These are phyloP conservation scores for Huntiella savannae DNA, from an alignment of 2,329 filamentous ascomycete species.

Conservation along the genomic window DNA sequence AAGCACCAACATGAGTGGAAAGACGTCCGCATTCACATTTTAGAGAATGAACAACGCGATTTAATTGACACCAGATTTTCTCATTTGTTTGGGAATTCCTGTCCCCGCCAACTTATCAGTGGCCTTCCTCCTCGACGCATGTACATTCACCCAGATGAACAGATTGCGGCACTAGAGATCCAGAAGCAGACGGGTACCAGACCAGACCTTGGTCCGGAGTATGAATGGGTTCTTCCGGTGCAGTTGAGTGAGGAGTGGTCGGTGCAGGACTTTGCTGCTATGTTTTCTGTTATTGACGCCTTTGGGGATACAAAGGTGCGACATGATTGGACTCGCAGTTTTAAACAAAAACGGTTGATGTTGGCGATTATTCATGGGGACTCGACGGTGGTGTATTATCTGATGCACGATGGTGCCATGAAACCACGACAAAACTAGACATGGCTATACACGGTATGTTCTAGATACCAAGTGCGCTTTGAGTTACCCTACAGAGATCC, in stretches of 20 bases:
- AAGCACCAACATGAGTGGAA: slow-evolving; percentile 61
- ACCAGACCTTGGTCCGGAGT: slow-evolving; percentile 32
- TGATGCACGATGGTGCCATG: slow-evolving; percentile 71
- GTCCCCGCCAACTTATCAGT: slow-evolving; percentile 41
- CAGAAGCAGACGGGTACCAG: slow-evolving; percentile 29
- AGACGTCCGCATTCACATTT: slow-evolving; percentile 33
- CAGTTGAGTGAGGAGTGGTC: slow-evolving; percentile 57
- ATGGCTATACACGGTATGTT: too few species aligned
- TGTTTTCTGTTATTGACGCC: slow-evolving; percentile 44
- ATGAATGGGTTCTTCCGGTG: slow-evolving; percentile 61
- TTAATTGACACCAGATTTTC: slow-evolving; percentile 4
- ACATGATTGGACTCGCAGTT: slow-evolving; percentile 23
- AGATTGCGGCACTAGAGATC: slow-evolving; percentile 49
- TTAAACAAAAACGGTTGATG: slow-evolving; percentile 47
- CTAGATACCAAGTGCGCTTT: background rate
- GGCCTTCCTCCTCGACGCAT: slow-evolving; percentile 54
- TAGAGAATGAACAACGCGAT: slow-evolving; percentile 12
- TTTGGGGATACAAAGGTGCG: slow-evolving; percentile 14
- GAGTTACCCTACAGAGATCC: background rate
- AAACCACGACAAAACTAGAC: slow-evolving; percentile 63
- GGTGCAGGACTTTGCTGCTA: slow-evolving; percentile 41
- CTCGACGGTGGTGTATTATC: slow-evolving; percentile 69
- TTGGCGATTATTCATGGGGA: slow-evolving; percentile 60
- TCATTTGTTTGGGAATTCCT: background rate
- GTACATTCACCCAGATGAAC: slow-evolving; percentile 69